Percentiles rank a stretch among this genome's conserved stretches.
These are phyloP conservation scores for Phytopythium ostracodes DNA, from an alignment of 352 stramenopile genomes.

Conservation along the genomic window DNA sequence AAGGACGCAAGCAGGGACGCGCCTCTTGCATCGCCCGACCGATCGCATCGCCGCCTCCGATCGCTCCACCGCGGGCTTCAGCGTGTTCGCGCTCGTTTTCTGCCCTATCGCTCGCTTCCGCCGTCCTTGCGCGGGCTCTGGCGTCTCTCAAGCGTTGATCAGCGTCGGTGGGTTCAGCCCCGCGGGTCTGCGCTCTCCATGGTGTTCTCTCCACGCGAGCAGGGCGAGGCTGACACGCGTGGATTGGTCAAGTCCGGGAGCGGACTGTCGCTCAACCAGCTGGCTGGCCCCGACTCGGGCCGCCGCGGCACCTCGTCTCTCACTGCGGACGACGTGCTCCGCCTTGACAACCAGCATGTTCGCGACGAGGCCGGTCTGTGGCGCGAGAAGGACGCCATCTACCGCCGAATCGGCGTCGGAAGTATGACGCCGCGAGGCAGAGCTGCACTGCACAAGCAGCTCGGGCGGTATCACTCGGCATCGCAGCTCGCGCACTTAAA, in stretches of 20 bases:
- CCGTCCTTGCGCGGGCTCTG: neutral
- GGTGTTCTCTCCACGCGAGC: conserved; percentile 2
- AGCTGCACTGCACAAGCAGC: neutral
- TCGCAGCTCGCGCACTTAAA: conserved; percentile 10
- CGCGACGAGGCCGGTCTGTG: neutral
- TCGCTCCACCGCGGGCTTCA: neutral
- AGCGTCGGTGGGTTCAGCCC: neutral
- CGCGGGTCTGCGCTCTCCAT: neutral
- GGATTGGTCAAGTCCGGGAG: no score
- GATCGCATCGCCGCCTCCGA: neutral
- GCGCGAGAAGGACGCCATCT: neutral
- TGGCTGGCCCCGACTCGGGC: neutral
- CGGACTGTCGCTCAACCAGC: neutral
- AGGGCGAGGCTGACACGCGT: neutral
- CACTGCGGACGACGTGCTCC: neutral
- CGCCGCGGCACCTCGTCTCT: no score
- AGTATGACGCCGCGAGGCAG: neutral
- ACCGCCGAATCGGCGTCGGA: neutral
- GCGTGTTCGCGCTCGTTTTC: neutral
- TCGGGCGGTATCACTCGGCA: neutral
- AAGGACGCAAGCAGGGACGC: neutral
- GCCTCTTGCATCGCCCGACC: neutral
- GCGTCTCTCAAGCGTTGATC: neutral
- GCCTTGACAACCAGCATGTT: neutral
- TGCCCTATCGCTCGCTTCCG: neutral